Base-by-base conservation (phyloP, 2,329 filamentous ascomycete species). In the Clonostachys solani region DNA sequence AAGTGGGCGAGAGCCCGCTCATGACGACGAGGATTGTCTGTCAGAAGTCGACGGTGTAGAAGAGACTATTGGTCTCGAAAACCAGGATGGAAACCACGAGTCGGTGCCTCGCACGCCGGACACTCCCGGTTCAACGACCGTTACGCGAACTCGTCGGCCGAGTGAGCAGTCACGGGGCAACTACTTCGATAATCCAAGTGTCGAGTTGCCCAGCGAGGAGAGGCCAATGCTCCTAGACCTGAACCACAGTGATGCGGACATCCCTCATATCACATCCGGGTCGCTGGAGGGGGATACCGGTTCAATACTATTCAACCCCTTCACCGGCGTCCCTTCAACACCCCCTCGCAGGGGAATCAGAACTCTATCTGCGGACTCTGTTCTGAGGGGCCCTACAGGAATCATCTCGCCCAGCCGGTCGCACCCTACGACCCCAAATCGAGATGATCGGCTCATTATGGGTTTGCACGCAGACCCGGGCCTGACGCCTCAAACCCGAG, bases 1-100 rank as follows among this genome's bases (percentile, higher is more conserved):
- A 2, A 95, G 87, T 58, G 91, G 90, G 46, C 79, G 92, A 55
- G 72, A 79, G 44, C 70, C 66, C 13, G 69, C 74, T 12, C 77
- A 81, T 4, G 77, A 82, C 5, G 80, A 84, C 16, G 61, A 68
- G 16, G 76, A 80, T n/a, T 52, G 60, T 8, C 56, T 80, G 15
- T 77, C 71, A 5, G 79, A 83, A 40, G 68, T 68, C 29, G 80
- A 83, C 41, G 80, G 80, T 35, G 72, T 81, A 15, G 81, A 86
- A 52, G 84, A 85, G 55, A 82, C 78, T 12, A 84, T 86, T 44
- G 77, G 79, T 36, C 73, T 85, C 17, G 62, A 66, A 2, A 66
- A 79, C 40, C 83, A 86, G 59, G 66, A 68, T 33, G 58, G 54
- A 10, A 57, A 54, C 35, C 52, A 47, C 17, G 19, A 46, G 12